These are phyloP conservation scores for Soucietia sequanensis DNA, from an alignment of 805 yeast species.

Conservation along the genomic window DNA sequence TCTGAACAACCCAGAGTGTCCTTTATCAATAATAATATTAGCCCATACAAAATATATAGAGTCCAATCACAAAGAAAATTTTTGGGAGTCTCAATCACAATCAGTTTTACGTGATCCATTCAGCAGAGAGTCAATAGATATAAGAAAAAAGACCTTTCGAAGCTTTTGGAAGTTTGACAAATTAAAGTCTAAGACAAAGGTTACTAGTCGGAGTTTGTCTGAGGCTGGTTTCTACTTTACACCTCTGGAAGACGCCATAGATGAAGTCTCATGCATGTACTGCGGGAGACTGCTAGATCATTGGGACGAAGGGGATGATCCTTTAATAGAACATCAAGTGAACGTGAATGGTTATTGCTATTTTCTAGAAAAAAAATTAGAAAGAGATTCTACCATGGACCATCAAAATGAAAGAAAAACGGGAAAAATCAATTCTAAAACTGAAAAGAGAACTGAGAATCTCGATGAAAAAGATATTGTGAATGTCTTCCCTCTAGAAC, in stretches of 20 bases:
- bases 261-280: constrained; percentile 32
- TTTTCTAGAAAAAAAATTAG: constrained; percentile 17
- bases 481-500: too few species aligned
- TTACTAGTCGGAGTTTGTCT: constrained; percentile 41
- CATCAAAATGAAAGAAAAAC: neutral
- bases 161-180: constrained; percentile 46
- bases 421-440: too few species aligned
- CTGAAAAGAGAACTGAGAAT: too few species aligned
- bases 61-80: constrained; percentile 1
- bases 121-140: constrained; percentile 20
- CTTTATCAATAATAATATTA: constrained; percentile 13
- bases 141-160: constrained; percentile 42
- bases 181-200: constrained; percentile 26
- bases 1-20: constrained; percentile 17
- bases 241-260: constrained; percentile 28
- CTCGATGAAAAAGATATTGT: too few species aligned
- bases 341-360: constrained; percentile 22
- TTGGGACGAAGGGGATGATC: constrained; percentile 68
- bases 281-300: constrained; percentile 27
- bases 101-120: constrained; percentile 33
- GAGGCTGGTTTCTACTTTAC: constrained; percentile 45
- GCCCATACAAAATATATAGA: constrained; percentile 9
- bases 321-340: constrained; percentile 52
- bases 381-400: neutral
- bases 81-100: constrained; percentile 13